A percentile compares a stretch with the other conserved stretches of the same genome.
Conservation (phyloP, 2,329 filamentous ascomycete species). For the Fulvia fulva region DNA sequence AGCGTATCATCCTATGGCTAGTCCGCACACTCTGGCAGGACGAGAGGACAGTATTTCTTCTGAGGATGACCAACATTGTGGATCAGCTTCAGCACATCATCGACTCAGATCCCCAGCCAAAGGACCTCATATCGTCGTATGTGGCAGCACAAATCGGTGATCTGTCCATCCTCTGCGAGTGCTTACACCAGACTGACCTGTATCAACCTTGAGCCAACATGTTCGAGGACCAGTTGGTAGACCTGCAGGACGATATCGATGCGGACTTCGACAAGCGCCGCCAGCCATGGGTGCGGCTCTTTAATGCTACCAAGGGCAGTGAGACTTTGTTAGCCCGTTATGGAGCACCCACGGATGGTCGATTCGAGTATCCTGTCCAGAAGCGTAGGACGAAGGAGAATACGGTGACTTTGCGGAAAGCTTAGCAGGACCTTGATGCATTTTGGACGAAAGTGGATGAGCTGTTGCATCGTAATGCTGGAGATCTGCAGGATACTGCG, state of each 20-base stretch:
- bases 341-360: neutral
- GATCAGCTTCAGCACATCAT: slow-evolving; percentile 50
- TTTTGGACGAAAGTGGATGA: slow-evolving; percentile 16
- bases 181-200: slow-evolving; percentile 42
- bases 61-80: slow-evolving; percentile 36
- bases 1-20: slow-evolving; percentile 1
- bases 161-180: slow-evolving; percentile 46
- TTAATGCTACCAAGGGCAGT: slow-evolving; percentile 1
- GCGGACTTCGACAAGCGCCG: neutral
- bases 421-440: slow-evolving; percentile 7
- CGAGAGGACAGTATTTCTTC: slow-evolving; percentile 12
- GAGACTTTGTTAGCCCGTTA: slow-evolving; percentile 3
- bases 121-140: slow-evolving; percentile 6
- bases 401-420: slow-evolving; percentile 6
- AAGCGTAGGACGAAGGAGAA: slow-evolving; percentile 15
- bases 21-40: slow-evolving; percentile 30
- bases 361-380: slow-evolving; percentile 7
- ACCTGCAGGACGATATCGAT: slow-evolving; percentile 27
- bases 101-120: slow-evolving; percentile 11
- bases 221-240: slow-evolving; percentile 35
- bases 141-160: slow-evolving; percentile 38
- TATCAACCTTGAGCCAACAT: slow-evolving; percentile 49
- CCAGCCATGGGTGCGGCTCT: neutral
- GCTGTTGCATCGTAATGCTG: slow-evolving; percentile 3
- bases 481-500: slow-evolving; percentile 2